Base-by-base conservation (phyloP, 2,329 filamentous ascomycete species). In the Penicillium paneum region DNA sequence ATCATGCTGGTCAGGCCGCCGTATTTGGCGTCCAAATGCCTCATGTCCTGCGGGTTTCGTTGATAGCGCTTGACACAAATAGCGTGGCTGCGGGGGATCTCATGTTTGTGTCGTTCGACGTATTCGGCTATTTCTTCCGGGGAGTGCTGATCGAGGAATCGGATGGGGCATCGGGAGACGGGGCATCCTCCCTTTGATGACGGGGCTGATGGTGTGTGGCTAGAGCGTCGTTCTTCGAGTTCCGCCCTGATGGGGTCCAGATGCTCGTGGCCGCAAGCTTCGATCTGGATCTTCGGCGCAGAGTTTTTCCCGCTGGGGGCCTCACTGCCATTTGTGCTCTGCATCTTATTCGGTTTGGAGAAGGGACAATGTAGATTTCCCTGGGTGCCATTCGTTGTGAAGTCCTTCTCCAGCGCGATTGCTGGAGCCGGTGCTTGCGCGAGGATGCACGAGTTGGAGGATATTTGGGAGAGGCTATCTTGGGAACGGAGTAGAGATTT, bases 1-100 rank as follows among this genome's bases (percentile, higher is more conserved):
- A 97, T 95, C 93, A 97, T 97, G 74, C 85, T 95, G 63, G 90
- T 91, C 40, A 97, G 78, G 70, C 88, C 93, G 61, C 91, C 91
- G 70, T 97, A 97, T 72, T 97, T 97, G 59, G 90, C 90, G 71
- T 97, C 93, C 52, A 97, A 80, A 73, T 95, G 90, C 61, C 86
- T 85, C 67, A 96, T 89, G 67, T 92, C 89, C 59, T 89, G 83
- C 64, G 93, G 88, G 67, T 92, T 93, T 72, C 85, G 88, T 74
- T 96, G 90, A 70, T 96, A 96, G 54, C 92, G 84, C 67, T 89
- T 87, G 57, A 97, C 86, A 72, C 93, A 97, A 41, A 97, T 84
- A 70, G 95, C 91, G 74, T 97, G 93, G 70, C 91, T 97, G 64
- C 93, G 85, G 10, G 93, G 93, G 50, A 97, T 83, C 72, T 96